These are phyloP conservation scores for Aspergillus sparsus DNA, from an alignment of 495 filamentous ascomycete species.

Conservation along the genomic window DNA sequence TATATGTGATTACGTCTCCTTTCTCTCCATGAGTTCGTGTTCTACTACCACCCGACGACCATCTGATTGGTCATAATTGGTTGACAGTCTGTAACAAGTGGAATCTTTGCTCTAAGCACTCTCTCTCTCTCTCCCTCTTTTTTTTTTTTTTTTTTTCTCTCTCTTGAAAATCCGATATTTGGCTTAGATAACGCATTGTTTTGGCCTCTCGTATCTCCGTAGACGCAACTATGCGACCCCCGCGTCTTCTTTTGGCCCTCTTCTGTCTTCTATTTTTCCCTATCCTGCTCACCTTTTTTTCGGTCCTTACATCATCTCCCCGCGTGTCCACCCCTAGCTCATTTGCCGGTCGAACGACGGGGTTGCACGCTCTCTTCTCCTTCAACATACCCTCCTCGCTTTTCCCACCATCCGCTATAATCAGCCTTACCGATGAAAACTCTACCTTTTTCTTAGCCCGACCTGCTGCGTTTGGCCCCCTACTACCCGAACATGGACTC, in stretches of 20 bases:
- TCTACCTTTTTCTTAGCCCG: slow-evolving; percentile 93
- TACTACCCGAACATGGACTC: slow-evolving; percentile 71
- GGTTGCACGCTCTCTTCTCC: slow-evolving; percentile 59
- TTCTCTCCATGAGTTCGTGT: slow-evolving; percentile 42
- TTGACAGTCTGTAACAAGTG: slow-evolving; percentile 23
- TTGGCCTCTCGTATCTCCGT: background rate
- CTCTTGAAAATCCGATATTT: background rate
- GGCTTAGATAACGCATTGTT: background rate
- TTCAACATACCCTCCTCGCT: slow-evolving; percentile 72
- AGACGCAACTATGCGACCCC: slow-evolving; percentile 52
- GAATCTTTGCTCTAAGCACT: slow-evolving; percentile 9
- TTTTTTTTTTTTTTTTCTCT: background rate
- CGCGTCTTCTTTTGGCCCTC: slow-evolving; percentile 53
- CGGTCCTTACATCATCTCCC: slow-evolving; percentile 45
- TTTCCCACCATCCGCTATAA: slow-evolving; percentile 91
- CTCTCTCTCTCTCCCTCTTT: slow-evolving; percentile 9
- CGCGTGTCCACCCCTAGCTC: slow-evolving; percentile 43
- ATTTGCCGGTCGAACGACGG: slow-evolving; percentile 41
- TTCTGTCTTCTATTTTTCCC: slow-evolving; percentile 58
- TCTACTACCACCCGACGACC: slow-evolving; percentile 35
- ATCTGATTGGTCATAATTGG: slow-evolving; percentile 42
- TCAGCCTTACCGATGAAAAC: slow-evolving; percentile 96
- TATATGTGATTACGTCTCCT: slow-evolving; percentile 18
- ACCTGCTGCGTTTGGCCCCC: slow-evolving; percentile 89
- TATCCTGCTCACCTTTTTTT: slow-evolving; percentile 54